Percentiles rank a stretch among this genome's conserved stretches.
These are phyloP conservation scores for Agastache rugosa DNA, from an alignment of 257 asterid genomes.

Conservation along the genomic window DNA sequence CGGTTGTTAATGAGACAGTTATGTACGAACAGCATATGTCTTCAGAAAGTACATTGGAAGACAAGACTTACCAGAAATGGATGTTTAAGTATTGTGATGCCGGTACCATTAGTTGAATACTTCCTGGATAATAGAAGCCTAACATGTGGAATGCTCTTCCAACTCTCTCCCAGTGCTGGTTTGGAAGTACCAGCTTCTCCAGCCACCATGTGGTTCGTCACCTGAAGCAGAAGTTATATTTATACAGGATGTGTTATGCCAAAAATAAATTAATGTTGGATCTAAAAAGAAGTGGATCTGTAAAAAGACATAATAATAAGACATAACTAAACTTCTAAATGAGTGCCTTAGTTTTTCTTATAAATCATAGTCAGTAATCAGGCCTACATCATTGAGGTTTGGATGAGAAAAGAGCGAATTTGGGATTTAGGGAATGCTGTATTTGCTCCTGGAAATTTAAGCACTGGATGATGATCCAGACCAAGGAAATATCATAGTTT, in stretches of 20 bases:
- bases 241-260: slow-evolving; percentile 2
- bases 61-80: slow-evolving; percentile 63
- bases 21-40: slow-evolving; percentile 1
- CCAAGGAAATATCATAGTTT: not conserved
- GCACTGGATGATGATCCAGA: not conserved
- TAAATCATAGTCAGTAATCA: not conserved
- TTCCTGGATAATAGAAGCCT: slow-evolving; percentile 66
- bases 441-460: not conserved
- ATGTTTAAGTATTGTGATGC: slow-evolving; percentile 70
- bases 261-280: not conserved
- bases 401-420: not conserved
- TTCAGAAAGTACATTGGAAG: not conserved
- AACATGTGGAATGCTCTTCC: slow-evolving; percentile 89
- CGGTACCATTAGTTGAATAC: slow-evolving; percentile 42
- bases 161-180: slow-evolving; percentile 93
- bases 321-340: not conserved
- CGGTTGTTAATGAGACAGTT: not conserved
- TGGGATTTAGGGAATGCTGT: not conserved
- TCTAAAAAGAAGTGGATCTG: not conserved
- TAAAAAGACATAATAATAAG: not conserved
- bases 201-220: slow-evolving; percentile 89
- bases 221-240: slow-evolving; percentile 46
- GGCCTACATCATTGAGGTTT: not conserved
- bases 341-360: not conserved
- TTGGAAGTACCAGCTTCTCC: slow-evolving; percentile 73